A percentile compares a stretch with the other conserved stretches of the same genome.
These are phyloP conservation scores for Papiliotrema fonsecae DNA, from an alignment of 1,284 basidiomycete species.

Conservation along the genomic window DNA sequence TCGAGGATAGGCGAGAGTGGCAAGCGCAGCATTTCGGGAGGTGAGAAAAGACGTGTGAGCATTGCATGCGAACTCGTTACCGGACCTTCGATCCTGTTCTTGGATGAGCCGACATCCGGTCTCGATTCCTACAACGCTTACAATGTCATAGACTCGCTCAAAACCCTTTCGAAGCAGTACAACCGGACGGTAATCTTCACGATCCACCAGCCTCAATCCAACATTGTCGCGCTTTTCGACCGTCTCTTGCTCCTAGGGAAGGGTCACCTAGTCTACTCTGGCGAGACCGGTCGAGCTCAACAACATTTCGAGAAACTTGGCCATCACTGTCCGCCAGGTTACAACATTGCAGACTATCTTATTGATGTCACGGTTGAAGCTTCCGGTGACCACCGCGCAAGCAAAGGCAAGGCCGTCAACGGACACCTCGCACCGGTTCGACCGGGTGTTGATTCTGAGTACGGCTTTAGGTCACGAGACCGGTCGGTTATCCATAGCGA, in stretches of 20 bases:
- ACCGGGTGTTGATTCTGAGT: constrained; percentile 12
- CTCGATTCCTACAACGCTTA: constrained; percentile 92
- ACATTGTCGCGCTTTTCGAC: constrained; percentile 93
- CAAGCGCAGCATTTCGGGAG: constrained; percentile 82
- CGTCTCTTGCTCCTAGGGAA: constrained; percentile 79
- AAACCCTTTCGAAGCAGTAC: constrained; percentile 77
- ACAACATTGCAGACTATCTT: constrained; percentile 92
- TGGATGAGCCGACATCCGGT: constrained; percentile 94
- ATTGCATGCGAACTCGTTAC: constrained; percentile 99
- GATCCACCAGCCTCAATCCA: constrained; percentile 96
- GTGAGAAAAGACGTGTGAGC: constrained; percentile 90
- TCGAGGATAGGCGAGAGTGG: constrained; percentile 79
- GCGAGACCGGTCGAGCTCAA: constrained; percentile 67
- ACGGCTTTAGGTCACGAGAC: constrained; percentile 9
- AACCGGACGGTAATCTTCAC: constrained; percentile 96
- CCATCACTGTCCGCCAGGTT: constrained; percentile 83
- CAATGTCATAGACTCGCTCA: constrained; percentile 87
- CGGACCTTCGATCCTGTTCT: constrained; percentile 87
- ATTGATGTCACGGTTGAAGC: constrained; percentile 86
- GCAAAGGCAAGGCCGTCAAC: constrained; percentile 34
- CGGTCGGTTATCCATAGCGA: constrained; percentile 2
- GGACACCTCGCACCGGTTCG: constrained; percentile 12
- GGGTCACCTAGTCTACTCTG: constrained; percentile 78
- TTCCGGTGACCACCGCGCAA: constrained; percentile 40
- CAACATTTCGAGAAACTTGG: constrained; percentile 76